phyloP scores from a whole-genome alignment of 2,329 filamentous ascomycete genomes.

The Apiospora phragmitis region DNA sequence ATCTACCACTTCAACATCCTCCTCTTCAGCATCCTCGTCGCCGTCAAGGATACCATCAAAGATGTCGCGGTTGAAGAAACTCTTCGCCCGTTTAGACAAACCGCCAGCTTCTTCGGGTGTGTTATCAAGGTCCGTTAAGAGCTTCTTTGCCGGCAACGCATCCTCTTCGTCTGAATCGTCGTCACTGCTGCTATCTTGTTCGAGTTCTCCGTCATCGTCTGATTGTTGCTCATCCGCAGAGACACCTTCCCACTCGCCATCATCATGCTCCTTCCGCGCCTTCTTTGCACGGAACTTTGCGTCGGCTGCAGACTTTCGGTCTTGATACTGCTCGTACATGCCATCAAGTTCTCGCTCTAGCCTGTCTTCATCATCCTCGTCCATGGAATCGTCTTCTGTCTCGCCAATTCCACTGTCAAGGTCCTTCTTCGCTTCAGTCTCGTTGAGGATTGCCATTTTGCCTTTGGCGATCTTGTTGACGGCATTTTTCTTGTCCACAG shows the following conservation, averaged over 20 bases:
- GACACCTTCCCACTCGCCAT: constrained; percentile 91
- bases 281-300: constrained; percentile 91
- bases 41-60: constrained; percentile 80
- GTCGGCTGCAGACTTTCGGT: constrained; percentile 75
- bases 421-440: constrained; percentile 57
- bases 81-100: constrained; percentile 80
- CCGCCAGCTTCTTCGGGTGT: constrained; percentile 51
- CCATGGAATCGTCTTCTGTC: constrained; percentile 66
- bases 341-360: constrained; percentile 83
- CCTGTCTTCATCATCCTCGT: constrained; percentile 79
- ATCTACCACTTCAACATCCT: constrained; percentile 30
- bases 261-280: constrained; percentile 75
- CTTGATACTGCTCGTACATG: constrained; percentile 85
- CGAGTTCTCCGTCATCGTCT: constrained; percentile 59
- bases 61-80: constrained; percentile 94
- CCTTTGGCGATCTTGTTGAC: constrained; percentile 71
- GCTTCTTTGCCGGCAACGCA: constrained; percentile 41
- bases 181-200: constrained; percentile 56
- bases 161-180: constrained; percentile 59
- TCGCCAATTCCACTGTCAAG: constrained; percentile 61
- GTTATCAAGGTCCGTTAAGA: constrained; percentile 64
- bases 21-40: constrained; percentile 53
- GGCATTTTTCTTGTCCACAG: constrained; percentile 74
- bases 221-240: constrained; percentile 63
- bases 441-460: constrained; percentile 71